Evolutionary conservation across 768 basidiomycete genomes (phyloP).

Genomic region (Auricularia heimuer): DNA sequence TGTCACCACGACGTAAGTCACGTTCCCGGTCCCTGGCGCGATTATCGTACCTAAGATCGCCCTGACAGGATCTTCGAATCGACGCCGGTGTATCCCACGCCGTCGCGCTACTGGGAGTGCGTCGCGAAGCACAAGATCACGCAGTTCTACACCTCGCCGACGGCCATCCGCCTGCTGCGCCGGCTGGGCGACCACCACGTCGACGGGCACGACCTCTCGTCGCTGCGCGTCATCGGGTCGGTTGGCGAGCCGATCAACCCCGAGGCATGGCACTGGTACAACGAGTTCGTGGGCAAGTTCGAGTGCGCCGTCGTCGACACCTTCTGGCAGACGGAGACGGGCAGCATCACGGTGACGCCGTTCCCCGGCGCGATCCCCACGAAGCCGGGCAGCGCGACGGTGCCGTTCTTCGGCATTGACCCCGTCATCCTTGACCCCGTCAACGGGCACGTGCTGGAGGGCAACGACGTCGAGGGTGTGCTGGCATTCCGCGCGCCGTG

Average conservation of each 20-base stretch:
- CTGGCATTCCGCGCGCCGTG: conserved; percentile 79
- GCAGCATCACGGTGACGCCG: conserved; percentile 88
- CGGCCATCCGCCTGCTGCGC: conserved; percentile 87
- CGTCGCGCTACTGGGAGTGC: conserved; percentile 93
- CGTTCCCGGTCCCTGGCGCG: background rate
- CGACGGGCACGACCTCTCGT: conserved; percentile 68
- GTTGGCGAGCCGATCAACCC: conserved; percentile 99
- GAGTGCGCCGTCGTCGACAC: conserved; percentile 94
- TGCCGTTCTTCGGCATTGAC: conserved; percentile 96
- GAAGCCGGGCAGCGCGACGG: conserved; percentile 93
- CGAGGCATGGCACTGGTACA: conserved; percentile 99
- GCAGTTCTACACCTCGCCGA: conserved; percentile 92
- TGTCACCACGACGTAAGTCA: conserved; percentile 47
- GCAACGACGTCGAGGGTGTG: conserved; percentile 84
- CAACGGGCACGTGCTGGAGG: conserved; percentile 65
- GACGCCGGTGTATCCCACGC: conserved; percentile 93
- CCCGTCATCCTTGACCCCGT: conserved; percentile 78
- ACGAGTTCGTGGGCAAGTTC: conserved; percentile 80
- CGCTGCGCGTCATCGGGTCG: conserved; percentile 77
- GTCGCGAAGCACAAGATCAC: conserved; percentile 90
- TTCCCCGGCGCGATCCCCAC: conserved; percentile 94
- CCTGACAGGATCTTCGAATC: conserved; percentile 74
- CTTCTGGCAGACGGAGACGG: conserved; percentile 97
- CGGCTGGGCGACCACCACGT: conserved; percentile 82
- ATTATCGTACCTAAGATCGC: conserved; percentile 7